Conservation (phyloP, 2,329 filamentous ascomycete genomes). For the Didymosphaeria variabile region DNA sequence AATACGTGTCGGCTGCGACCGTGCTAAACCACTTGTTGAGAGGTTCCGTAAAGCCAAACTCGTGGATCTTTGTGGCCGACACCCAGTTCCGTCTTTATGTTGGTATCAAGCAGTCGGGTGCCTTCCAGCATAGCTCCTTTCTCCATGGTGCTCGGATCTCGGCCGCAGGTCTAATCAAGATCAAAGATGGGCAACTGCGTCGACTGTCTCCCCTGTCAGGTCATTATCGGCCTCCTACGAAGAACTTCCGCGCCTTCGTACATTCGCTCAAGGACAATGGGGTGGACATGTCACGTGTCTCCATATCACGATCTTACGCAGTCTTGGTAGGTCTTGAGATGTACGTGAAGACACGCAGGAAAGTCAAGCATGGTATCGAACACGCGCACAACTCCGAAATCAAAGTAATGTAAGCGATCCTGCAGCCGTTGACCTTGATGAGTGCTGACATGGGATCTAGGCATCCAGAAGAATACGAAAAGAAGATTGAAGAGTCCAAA, state of each 20-base stretch:
- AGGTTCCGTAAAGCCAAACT: constrained; percentile 83
- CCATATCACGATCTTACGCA: constrained; percentile 82
- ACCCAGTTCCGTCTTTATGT: constrained; percentile 86
- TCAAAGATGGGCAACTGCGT: constrained; percentile 80
- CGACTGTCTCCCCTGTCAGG: constrained; percentile 74
- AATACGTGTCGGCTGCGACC: constrained; percentile 74
- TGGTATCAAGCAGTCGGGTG: constrained; percentile 86
- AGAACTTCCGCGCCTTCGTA: constrained; percentile 85
- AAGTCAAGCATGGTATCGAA: constrained; percentile 65
- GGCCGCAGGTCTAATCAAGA: constrained; percentile 84
- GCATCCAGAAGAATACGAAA: constrained; percentile 65
- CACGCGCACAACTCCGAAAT: constrained; percentile 64
- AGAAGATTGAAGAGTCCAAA: constrained; percentile 56
- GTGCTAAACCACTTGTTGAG: constrained; percentile 82
- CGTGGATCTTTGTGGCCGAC: constrained; percentile 93
- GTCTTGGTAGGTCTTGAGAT: constrained; percentile 84
- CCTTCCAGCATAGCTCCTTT: constrained; percentile 92
- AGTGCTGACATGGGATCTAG: constrained; percentile 3
- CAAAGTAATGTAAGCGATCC: constrained; percentile 58
- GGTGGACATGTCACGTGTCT: constrained; percentile 81
- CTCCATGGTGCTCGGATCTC: constrained; percentile 82
- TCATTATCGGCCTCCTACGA: constrained; percentile 84
- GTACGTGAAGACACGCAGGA: constrained; percentile 74
- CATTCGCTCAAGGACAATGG: constrained; percentile 74
- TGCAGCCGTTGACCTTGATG: background rate